Evolutionary conservation across 495 filamentous ascomycete species (phyloP).

Genomic region (Penicillium angulare): DNA sequence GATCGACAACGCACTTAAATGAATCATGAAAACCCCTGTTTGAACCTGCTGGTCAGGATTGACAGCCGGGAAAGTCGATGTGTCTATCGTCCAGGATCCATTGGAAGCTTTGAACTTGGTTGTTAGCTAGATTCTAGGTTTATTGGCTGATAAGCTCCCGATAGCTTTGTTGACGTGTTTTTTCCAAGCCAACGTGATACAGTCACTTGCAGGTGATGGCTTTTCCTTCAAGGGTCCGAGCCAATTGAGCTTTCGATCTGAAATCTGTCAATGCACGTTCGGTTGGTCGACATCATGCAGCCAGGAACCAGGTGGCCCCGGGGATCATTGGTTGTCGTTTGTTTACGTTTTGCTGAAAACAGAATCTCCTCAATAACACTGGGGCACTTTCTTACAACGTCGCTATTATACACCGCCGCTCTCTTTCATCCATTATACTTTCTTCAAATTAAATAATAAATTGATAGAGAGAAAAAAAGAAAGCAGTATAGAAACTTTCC

Average conservation of each 20-base stretch:
- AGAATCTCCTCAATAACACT: too few relatives aligned
- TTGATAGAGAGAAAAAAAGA: too few relatives aligned
- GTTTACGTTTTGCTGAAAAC: neutral
- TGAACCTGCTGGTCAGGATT: too few relatives aligned
- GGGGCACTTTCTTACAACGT: too few relatives aligned
- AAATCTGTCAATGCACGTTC: constrained; percentile 13
- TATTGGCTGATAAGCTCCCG: neutral
- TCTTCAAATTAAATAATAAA: too few relatives aligned
- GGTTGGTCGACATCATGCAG: constrained; percentile 15
- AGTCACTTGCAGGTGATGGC: neutral
- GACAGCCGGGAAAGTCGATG: neutral
- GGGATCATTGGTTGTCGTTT: constrained; percentile 4
- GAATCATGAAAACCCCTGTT: too few relatives aligned
- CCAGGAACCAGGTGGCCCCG: constrained; percentile 6
- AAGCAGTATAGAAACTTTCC: too few relatives aligned
- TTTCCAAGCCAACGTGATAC: neutral
- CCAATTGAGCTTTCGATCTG: neutral
- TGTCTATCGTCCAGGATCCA: neutral
- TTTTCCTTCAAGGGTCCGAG: neutral
- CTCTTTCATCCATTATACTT: too few relatives aligned
- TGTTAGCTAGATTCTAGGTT: neutral
- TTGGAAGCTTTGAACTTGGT: neutral
- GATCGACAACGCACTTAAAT: too few relatives aligned
- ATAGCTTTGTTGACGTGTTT: constrained; percentile 1
- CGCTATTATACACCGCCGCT: too few relatives aligned